These are phyloP conservation scores for Nothopassalora personata DNA, from an alignment of 2,329 filamentous ascomycete species.

Conservation along the genomic window DNA sequence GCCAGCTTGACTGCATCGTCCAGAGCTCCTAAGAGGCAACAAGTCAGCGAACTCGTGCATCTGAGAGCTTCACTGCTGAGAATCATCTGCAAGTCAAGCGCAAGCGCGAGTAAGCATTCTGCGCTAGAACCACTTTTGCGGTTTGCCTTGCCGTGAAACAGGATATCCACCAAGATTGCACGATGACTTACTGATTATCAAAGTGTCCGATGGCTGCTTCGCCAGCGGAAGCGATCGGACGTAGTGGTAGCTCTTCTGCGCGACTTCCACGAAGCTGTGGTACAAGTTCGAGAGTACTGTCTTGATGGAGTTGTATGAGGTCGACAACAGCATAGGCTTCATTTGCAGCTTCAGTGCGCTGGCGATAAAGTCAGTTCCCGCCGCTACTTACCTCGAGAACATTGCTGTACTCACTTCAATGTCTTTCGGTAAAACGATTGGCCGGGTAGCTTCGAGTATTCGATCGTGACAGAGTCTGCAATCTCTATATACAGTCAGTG, in stretches of 20 bases:
- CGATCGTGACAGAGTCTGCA: slow-evolving; percentile 71
- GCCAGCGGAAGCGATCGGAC: slow-evolving; percentile 52
- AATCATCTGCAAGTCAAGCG: slow-evolving; percentile 7
- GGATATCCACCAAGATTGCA: background rate
- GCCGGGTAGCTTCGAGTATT: slow-evolving; percentile 66
- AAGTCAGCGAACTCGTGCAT: slow-evolving; percentile 1
- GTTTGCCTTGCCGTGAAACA: slow-evolving; percentile 1
- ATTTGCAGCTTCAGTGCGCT: slow-evolving; percentile 76
- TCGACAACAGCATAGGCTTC: slow-evolving; percentile 78
- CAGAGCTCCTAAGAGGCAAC: slow-evolving; percentile 53
- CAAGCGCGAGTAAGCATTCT: slow-evolving; percentile 4
- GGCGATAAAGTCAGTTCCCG: slow-evolving; percentile 11
- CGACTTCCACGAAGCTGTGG: slow-evolving; percentile 69
- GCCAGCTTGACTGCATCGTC: slow-evolving; percentile 61
- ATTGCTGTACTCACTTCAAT: slow-evolving; percentile 39
- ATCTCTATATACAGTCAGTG: slow-evolving; percentile 41
- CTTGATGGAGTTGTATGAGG: slow-evolving; percentile 63
- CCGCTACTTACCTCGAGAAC: background rate
- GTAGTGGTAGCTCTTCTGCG: slow-evolving; percentile 65
- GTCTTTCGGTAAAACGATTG: slow-evolving; percentile 75
- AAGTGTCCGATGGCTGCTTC: slow-evolving; percentile 51
- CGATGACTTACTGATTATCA: slow-evolving; percentile 55
- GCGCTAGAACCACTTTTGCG: slow-evolving; percentile 3
- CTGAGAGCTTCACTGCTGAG: background rate
- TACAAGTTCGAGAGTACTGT: slow-evolving; percentile 72